Evolutionary conservation across 2,329 filamentous ascomycete genomes (phyloP).

Genomic region (Tolypocladium ovalisporum): DNA sequence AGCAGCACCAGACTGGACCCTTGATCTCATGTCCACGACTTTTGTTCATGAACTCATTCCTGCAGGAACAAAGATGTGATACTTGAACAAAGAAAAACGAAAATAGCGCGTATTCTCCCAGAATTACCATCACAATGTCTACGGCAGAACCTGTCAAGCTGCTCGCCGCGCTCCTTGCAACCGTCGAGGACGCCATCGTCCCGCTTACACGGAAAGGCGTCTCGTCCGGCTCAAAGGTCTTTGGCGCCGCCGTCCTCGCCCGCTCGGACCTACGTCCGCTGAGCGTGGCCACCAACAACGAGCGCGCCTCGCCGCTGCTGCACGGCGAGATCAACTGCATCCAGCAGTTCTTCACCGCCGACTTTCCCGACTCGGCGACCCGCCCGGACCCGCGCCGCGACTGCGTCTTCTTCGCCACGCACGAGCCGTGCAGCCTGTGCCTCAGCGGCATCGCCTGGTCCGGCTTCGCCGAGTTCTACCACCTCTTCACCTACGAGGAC

Average conservation of each 20-base stretch:
- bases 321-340: constrained; percentile 53
- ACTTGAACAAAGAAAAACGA: background rate
- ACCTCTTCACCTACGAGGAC: constrained; percentile 49
- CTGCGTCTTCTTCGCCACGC: constrained; percentile 47
- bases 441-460: constrained; percentile 47
- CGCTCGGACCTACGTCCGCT: constrained; percentile 27
- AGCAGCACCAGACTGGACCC: no score
- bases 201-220: constrained; percentile 39
- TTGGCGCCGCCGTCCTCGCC: constrained; percentile 43
- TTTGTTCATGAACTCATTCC: no score
- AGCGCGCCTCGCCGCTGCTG: constrained; percentile 40
- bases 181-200: constrained; percentile 35
- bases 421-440: constrained; percentile 48
- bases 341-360: constrained; percentile 39
- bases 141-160: constrained; percentile 7
- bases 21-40: no score
- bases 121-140: background rate
- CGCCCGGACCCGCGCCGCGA: constrained; percentile 29
- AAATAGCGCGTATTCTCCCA: background rate
- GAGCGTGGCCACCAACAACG: constrained; percentile 45
- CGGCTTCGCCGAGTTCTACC: constrained; percentile 45
- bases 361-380: constrained; percentile 19
- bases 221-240: constrained; percentile 32
- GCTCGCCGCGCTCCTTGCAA: constrained; percentile 27
- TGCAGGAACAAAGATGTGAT: background rate